Evolutionary conservation across 1,284 basidiomycete species (phyloP).

Genomic region (Amylostereum areolatum): DNA sequence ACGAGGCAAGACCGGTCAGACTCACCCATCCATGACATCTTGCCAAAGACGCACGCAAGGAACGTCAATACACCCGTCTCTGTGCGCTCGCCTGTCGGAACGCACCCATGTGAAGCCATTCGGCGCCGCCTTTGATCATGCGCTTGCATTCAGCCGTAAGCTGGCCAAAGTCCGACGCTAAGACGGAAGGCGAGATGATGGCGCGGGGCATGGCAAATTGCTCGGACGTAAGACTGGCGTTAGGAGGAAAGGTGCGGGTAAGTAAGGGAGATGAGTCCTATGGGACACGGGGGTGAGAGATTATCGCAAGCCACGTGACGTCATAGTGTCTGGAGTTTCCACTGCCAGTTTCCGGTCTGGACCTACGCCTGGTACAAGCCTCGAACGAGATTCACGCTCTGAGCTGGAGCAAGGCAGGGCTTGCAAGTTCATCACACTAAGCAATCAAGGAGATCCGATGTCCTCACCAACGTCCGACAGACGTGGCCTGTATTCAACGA

Average conservation of each 20-base stretch:
- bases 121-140: slow-evolving; percentile 88
- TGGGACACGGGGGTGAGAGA: too few relatives aligned
- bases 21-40: slow-evolving; percentile 96
- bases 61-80: slow-evolving; percentile 1
- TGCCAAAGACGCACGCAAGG: slow-evolving; percentile 2
- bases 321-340: too few relatives aligned
- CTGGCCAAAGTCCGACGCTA: slow-evolving; percentile 93
- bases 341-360: too few relatives aligned
- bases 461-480: too few relatives aligned
- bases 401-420: too few relatives aligned
- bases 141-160: slow-evolving; percentile 87
- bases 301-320: too few relatives aligned
- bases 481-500: background rate
- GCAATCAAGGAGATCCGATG: too few relatives aligned
- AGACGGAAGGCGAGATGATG: slow-evolving; percentile 87
- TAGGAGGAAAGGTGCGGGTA: slow-evolving; percentile 1
- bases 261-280: too few relatives aligned
- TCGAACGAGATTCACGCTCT: too few relatives aligned
- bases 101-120: slow-evolving; percentile 96
- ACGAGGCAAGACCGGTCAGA: slow-evolving; percentile 1
- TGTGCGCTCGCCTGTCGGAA: slow-evolving; percentile 9
- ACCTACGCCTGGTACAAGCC: too few relatives aligned
- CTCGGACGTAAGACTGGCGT: slow-evolving; percentile 2
- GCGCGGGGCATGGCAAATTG: slow-evolving; percentile 62
- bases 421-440: too few relatives aligned